Evolutionary conservation across 129 eudicot genomes (phyloP), one percentile per base, ranked within the genome.

Genomic region (Flaveria brownii): DNA sequence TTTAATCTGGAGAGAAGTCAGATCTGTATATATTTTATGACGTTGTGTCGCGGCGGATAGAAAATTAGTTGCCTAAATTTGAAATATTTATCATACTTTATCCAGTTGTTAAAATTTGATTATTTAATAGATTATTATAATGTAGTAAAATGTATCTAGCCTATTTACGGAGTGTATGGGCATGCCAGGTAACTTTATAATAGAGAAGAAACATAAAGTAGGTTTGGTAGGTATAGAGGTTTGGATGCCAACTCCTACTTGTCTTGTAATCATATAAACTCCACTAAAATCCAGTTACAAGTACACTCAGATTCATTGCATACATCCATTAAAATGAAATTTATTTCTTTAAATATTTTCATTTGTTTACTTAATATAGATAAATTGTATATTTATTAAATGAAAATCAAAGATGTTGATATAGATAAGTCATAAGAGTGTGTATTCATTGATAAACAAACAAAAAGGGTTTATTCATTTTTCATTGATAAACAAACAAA

Each of bases 231-330:
- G 60, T 71, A 54, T 30, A 54, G 49, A 71, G 51, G 66, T 72
- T 72, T 36, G 60, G 22, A 62, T 72, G 77, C 77, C 77, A 72
- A 72, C 77, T 72, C 77, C 66, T 17, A 18, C 20, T 39, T 72
- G 67, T 55, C 77, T 55, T 72, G 77, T 55, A 36, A 55, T 72
- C 49, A 56, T 72, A 55, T 20, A 72, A 9, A 45, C 50, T 45
- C 8, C 50, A 45, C 50, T 45, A 45, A 72, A 55, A 20, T 72
- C 66, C 67, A 55, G 67, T 72, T 39, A 36, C 77, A 36, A 30
- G 76, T 72, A 17, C 76, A 72, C 52, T 36, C 63, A 52, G 51
- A 55, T 72, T 72, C 77, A 72, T 54, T 55, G 77, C 26, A 72
- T 56, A 18, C 72, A 67, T 4, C 64, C 3, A 57, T 56, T 12